phyloP scores from a whole-genome alignment of 306 rosid species.

The Corylus heterophylla region DNA sequence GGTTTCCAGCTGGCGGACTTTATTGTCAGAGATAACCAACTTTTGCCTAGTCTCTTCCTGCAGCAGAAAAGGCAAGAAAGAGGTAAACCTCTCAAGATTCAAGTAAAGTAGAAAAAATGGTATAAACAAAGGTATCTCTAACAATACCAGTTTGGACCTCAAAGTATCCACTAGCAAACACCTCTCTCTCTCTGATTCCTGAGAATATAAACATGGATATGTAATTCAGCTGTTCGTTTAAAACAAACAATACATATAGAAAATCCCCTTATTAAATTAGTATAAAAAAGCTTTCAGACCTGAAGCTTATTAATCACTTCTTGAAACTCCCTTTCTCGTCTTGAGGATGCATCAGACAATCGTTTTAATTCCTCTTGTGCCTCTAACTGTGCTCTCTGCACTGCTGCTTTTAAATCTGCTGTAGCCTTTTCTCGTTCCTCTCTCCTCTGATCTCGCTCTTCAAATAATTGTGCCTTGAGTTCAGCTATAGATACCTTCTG shows the following conservation, averaged over 20 bases:
- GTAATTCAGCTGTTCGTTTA: constrained; percentile 18
- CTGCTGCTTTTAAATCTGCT: constrained; percentile 78
- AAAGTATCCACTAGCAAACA: constrained; percentile 67
- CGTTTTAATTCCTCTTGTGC: constrained; percentile 81
- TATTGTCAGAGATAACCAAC: constrained; percentile 75
- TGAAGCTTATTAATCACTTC: constrained; percentile 78
- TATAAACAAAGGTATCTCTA: constrained; percentile 23
- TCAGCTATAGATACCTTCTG: constrained; percentile 78
- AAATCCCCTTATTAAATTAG: background rate
- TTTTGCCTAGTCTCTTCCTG: constrained; percentile 91
- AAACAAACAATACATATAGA: background rate
- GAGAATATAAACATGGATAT: constrained; percentile 28
- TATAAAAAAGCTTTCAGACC: constrained; percentile 44
- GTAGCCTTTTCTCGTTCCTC: constrained; percentile 90
- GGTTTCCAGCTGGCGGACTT: constrained; percentile 83
- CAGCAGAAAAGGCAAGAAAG: constrained; percentile 35
- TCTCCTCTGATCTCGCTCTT: constrained; percentile 73
- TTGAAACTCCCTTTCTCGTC: constrained; percentile 74
- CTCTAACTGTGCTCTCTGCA: constrained; percentile 75
- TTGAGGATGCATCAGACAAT: constrained; percentile 56
- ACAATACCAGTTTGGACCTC: constrained; percentile 86
- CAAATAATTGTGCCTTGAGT: constrained; percentile 72
- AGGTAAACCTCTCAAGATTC: constrained; percentile 18
- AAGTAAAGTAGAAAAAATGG: constrained; percentile 2
- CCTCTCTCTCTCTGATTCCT: constrained; percentile 84